Percentiles rank a stretch among this genome's conserved stretches.
These are phyloP conservation scores for Cyberlindnera mrakii DNA, from an alignment of 805 yeast species.

Conservation along the genomic window DNA sequence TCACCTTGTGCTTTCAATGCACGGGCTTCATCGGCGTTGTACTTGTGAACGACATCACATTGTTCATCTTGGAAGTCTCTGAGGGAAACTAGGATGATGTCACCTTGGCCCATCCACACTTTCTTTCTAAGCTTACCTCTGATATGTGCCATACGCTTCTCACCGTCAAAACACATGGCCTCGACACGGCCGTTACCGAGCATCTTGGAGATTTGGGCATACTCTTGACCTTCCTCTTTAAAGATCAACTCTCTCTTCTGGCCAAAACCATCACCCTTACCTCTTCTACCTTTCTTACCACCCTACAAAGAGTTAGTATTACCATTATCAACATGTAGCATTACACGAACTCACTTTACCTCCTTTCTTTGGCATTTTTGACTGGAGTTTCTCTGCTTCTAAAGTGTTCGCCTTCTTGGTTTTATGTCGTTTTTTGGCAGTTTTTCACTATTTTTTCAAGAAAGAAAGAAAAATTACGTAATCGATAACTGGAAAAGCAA, in stretches of 20 bases:
- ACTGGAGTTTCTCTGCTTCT: constrained; percentile 16
- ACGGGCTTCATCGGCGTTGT: constrained; percentile 96
- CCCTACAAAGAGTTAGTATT: constrained; percentile 36
- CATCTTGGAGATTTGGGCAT: constrained; percentile 97
- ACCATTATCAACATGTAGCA: no score
- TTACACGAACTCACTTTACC: constrained; percentile 32
- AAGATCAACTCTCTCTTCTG: constrained; percentile 91
- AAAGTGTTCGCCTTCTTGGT: neutral
- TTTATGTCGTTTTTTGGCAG: constrained; percentile 7
- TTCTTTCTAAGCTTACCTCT: constrained; percentile 99
- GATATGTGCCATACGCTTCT: constrained; percentile 91
- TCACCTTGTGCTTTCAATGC: constrained; percentile 93
- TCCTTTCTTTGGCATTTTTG: constrained; percentile 67
- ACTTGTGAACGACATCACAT: constrained; percentile 96
- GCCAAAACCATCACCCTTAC: constrained; percentile 87
- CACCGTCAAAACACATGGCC: constrained; percentile 92
- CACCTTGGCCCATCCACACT: constrained; percentile 99
- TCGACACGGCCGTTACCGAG: constrained; percentile 97
- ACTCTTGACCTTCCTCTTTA: constrained; percentile 97
- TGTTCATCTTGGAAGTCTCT: constrained; percentile 98
- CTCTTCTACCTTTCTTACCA: constrained; percentile 93
- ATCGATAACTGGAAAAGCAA: no score
- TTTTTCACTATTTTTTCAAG: no score
- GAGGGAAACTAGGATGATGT: constrained; percentile 87
- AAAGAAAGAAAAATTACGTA: no score